Conservation (phyloP, 2,329 filamentous ascomycete species). For the Leptodontidium sp. region DNA sequence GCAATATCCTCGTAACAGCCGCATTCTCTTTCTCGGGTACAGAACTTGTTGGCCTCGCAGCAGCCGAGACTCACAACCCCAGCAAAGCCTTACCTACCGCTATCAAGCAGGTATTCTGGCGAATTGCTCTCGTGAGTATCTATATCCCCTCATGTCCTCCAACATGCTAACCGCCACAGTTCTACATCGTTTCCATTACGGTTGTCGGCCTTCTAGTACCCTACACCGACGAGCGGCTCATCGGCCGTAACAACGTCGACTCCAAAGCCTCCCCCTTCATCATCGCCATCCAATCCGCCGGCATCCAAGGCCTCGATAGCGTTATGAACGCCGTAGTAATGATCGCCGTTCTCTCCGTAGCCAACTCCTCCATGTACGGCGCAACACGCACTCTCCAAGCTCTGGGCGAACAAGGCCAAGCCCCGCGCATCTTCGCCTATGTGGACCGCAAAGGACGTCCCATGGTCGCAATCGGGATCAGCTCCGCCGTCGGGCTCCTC, state of each 20-base stretch:
- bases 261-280: constrained; percentile 89
- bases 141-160: constrained; percentile 51
- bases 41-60: constrained; percentile 78
- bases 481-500: constrained; percentile 74
- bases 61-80: constrained; percentile 81
- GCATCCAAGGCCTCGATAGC: constrained; percentile 81
- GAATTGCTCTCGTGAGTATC: constrained; percentile 75
- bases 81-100: constrained; percentile 84
- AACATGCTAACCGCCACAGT: constrained; percentile 49
- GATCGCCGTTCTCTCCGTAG: constrained; percentile 87
- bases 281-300: constrained; percentile 86
- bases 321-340: constrained; percentile 96
- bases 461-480: constrained; percentile 73
- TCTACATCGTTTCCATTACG: constrained; percentile 85
- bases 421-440: constrained; percentile 79
- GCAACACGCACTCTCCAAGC: constrained; percentile 90
- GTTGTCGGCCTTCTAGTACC: constrained; percentile 86
- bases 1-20: constrained; percentile 78
- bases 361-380: constrained; percentile 91
- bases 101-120: constrained; percentile 97
- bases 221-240: constrained; percentile 70
- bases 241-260: constrained; percentile 66
- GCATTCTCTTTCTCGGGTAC: constrained; percentile 82
- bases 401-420: constrained; percentile 86
- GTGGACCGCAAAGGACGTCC: constrained; percentile 85